Conservation (phyloP, 305 asterid genomes). For the Solanum chacoense region DNA sequence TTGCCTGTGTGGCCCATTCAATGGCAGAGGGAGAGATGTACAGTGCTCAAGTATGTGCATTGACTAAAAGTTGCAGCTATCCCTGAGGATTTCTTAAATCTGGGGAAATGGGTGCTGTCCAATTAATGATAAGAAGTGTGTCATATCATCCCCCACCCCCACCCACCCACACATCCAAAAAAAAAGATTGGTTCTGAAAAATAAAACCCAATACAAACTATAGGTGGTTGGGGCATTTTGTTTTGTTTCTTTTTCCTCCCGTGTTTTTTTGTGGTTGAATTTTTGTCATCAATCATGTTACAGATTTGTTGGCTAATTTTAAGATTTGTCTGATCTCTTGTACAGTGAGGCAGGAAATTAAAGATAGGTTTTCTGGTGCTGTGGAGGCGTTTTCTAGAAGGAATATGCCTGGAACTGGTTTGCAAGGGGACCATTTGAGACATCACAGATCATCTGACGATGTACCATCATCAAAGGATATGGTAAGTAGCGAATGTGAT, state of each 20-base stretch:
- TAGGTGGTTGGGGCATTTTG: background rate
- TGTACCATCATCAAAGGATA: conserved; percentile 62
- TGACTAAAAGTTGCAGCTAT: background rate
- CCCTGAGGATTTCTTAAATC: background rate
- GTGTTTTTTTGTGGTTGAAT: background rate
- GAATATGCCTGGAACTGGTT: conserved; percentile 42
- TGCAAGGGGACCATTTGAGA: conserved; percentile 43
- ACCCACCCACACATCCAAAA: background rate
- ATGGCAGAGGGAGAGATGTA: background rate
- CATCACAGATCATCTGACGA: conserved; percentile 54
- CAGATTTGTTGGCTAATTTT: background rate
- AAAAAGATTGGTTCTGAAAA: background rate
- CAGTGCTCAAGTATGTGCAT: background rate
- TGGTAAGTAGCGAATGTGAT: conserved; percentile 29
- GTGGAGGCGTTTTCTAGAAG: conserved; percentile 59
- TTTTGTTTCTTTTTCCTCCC: background rate
- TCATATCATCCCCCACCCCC: background rate
- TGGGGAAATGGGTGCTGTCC: background rate
- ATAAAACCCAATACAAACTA: background rate
- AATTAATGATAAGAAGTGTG: background rate
- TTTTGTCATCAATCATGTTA: background rate
- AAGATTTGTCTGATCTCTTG: background rate
- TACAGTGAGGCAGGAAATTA: conserved; percentile 51
- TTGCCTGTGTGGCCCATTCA: background rate
- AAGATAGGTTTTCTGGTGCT: conserved; percentile 58